Conservation (phyloP, 169 alveolate species). For the Eimeria brunetti region DNA sequence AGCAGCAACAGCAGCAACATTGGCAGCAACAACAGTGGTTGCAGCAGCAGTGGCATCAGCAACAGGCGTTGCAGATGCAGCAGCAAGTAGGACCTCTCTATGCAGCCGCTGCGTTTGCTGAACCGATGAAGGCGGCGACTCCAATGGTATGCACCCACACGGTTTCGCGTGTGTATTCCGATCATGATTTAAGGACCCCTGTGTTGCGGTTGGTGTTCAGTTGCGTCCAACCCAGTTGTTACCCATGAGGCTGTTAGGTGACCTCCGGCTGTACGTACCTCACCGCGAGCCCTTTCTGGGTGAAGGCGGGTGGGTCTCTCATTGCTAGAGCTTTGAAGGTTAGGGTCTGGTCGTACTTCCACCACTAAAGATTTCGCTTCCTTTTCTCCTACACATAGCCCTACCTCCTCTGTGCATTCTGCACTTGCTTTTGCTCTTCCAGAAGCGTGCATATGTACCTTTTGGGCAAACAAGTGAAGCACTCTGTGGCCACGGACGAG, state of each 20-base stretch:
- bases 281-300: slow-evolving; percentile 65
- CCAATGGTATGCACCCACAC: neutral
- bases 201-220: slow-evolving; percentile 30
- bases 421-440: neutral
- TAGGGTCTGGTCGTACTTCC: neutral
- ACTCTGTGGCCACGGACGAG: slow-evolving; percentile 54
- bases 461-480: slow-evolving; percentile 62
- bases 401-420: neutral
- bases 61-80: slow-evolving; percentile 52
- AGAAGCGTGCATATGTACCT: slow-evolving; percentile 69
- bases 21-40: slow-evolving; percentile 47
- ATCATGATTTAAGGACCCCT: neutral
- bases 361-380: neutral
- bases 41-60: slow-evolving; percentile 49
- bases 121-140: neutral
- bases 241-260: slow-evolving; percentile 56
- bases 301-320: slow-evolving; percentile 48
- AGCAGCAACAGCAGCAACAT: slow-evolving; percentile 51
- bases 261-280: slow-evolving; percentile 60
- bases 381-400: neutral
- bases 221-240: slow-evolving; percentile 65
- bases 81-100: slow-evolving; percentile 28
- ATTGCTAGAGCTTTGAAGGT: neutral
- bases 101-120: slow-evolving; percentile 32
- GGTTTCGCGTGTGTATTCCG: neutral